Evolutionary conservation across 1,284 basidiomycete species (phyloP).

Genomic region (Rhizoctonia solani): DNA sequence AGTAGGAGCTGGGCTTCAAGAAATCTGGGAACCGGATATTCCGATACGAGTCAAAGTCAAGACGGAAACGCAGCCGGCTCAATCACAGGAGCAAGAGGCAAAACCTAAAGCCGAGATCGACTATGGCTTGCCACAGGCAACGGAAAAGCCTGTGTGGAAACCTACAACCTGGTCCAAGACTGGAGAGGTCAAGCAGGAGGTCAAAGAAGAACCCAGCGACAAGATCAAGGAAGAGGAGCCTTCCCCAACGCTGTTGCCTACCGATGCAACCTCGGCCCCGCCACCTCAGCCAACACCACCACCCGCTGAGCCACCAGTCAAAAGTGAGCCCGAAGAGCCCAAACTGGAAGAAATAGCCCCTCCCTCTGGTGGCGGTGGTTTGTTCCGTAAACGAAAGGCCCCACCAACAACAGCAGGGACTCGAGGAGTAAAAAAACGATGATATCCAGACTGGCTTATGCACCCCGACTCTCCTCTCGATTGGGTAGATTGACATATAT

Average conservation of each 20-base stretch:
- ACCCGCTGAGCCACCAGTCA: background rate
- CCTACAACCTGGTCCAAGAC: slow-evolving; percentile 20
- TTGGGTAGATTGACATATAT: too few relatives aligned
- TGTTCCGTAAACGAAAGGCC: slow-evolving; percentile 30
- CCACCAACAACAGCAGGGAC: slow-evolving; percentile 22
- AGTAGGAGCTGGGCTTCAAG: slow-evolving; percentile 15
- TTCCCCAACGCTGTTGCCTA: background rate
- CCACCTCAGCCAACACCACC: background rate
- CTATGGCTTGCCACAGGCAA: slow-evolving; percentile 28
- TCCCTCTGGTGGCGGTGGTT: background rate
- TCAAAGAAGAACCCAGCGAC: background rate
- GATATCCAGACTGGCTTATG: too few relatives aligned
- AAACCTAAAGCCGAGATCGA: slow-evolving; percentile 16
- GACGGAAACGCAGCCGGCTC: background rate
- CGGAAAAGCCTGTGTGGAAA: slow-evolving; percentile 24
- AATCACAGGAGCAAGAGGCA: background rate
- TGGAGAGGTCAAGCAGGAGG: slow-evolving; percentile 24
- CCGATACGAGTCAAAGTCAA: slow-evolving; percentile 27
- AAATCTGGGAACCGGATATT: slow-evolving; percentile 25
- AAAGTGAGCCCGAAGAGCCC: slow-evolving; percentile 7
- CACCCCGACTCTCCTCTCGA: too few relatives aligned
- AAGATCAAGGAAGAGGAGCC: background rate
- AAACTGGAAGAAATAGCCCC: slow-evolving; percentile 6
- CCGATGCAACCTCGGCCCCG: background rate
- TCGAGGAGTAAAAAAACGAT: slow-evolving; percentile 23